phyloP scores from a whole-genome alignment of 1,139 yeast species.

The Suhomyces terraborum region DNA sequence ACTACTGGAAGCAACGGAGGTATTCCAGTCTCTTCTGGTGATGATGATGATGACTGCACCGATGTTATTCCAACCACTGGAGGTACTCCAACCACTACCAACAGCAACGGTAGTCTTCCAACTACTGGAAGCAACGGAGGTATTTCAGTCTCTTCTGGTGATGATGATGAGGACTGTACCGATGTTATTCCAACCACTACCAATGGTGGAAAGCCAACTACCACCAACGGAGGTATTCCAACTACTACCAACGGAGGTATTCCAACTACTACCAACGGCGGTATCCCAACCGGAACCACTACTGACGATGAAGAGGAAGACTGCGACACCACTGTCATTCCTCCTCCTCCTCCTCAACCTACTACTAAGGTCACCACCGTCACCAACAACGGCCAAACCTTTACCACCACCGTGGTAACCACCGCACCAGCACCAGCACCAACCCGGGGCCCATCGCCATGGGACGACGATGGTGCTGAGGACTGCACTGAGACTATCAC shows the following conservation, averaged over 20 bases:
- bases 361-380: constrained; percentile 2
- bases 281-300: not conserved
- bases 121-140: too few relatives aligned
- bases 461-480: constrained; percentile 13
- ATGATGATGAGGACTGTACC: too few relatives aligned
- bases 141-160: too few relatives aligned
- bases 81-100: constrained; percentile 4
- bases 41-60: too few relatives aligned
- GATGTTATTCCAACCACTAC: constrained; percentile 1
- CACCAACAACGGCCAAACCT: constrained; percentile 1
- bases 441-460: constrained; percentile 1
- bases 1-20: too few relatives aligned
- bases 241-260: not conserved
- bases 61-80: too few relatives aligned
- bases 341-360: constrained; percentile 1
- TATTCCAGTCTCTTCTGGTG: too few relatives aligned
- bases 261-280: not conserved
- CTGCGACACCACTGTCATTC: constrained; percentile 11
- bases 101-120: too few relatives aligned
- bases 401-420: not conserved
- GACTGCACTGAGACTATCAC: constrained; percentile 11
- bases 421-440: constrained; percentile 3
- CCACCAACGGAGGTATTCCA: not conserved
- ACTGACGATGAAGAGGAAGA: constrained; percentile 20
- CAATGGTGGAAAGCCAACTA: not conserved